Percentiles rank a stretch among this genome's conserved stretches.
Conservation (phyloP, 139 green algal species). For the Volvox reticuliferus region DNA sequence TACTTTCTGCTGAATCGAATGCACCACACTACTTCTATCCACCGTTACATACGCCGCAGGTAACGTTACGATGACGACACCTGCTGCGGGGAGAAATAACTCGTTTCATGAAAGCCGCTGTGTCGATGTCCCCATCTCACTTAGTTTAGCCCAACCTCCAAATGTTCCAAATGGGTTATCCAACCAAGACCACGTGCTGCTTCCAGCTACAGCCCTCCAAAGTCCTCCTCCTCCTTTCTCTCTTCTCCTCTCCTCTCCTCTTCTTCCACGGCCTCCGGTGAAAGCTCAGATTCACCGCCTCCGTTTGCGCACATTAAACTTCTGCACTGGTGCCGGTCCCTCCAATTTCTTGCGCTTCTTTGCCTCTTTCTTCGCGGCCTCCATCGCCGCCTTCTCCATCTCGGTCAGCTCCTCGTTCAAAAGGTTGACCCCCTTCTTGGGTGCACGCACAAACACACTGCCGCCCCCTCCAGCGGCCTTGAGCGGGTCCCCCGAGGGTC, state of each 20-base stretch:
- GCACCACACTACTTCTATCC: no score
- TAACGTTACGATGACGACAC: no score
- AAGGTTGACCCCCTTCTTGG: conserved; percentile 41
- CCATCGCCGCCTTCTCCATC: conserved; percentile 55
- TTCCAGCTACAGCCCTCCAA: no score
- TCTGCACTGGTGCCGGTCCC: conserved; percentile 12
- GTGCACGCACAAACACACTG: conserved; percentile 52
- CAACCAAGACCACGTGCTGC: no score
- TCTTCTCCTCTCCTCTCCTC: not conserved
- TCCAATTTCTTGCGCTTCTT: conserved; percentile 54
- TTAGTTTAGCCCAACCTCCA: no score
- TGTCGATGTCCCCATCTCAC: no score
- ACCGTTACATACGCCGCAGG: no score
- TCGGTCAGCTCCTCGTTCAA: conserved; percentile 60
- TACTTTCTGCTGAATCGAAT: no score
- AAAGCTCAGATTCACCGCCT: conserved; percentile 27
- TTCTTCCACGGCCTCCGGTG: no score
- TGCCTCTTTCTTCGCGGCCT: conserved; percentile 39
- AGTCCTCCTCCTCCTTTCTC: not conserved
- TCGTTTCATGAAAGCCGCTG: no score
- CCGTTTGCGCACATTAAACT: conserved; percentile 44
- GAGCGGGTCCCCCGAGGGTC: conserved; percentile 35
- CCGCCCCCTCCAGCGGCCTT: conserved; percentile 36
- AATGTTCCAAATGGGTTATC: no score
- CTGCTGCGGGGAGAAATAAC: no score